Evolutionary conservation across 805 yeast genomes (phyloP).

Genomic region (Teunomyces lycoperdinae): DNA sequence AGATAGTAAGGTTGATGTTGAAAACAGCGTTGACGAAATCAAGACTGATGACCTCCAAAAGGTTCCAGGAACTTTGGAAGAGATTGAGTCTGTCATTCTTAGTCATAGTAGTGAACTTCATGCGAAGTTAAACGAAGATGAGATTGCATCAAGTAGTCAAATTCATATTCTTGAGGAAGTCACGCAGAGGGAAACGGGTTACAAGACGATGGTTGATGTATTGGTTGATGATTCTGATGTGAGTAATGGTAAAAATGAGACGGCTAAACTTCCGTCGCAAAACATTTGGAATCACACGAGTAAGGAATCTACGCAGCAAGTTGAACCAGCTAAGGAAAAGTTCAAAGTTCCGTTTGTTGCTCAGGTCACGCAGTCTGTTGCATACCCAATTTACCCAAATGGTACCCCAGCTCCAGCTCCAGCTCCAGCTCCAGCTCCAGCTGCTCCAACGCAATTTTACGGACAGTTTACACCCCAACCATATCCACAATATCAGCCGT

Average conservation of each 20-base stretch:
- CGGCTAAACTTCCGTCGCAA: not conserved
- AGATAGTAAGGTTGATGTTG: not conserved
- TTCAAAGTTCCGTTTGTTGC: not conserved
- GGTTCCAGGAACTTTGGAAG: conserved; percentile 29
- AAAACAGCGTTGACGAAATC: conserved; percentile 3
- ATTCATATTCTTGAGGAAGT: not conserved
- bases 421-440: not conserved
- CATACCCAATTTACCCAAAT: not conserved
- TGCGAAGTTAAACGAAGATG: conserved; percentile 2
- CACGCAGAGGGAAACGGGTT: conserved; percentile 9
- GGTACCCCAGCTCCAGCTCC: not conserved
- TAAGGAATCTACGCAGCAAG: not conserved
- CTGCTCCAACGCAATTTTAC: not conserved
- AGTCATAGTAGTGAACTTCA: conserved; percentile 30
- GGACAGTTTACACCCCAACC: conserved; percentile 1
- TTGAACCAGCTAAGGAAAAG: not conserved
- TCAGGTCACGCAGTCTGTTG: not conserved
- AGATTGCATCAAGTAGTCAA: conserved; percentile 2
- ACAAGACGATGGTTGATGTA: conserved; percentile 18
- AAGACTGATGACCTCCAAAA: conserved; percentile 1
- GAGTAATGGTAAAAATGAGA: not conserved
- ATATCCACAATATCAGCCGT: not conserved
- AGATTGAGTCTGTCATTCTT: conserved; percentile 34
- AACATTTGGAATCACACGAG: not conserved
- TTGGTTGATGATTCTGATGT: conserved; percentile 9